A percentile compares a stretch with the other conserved stretches of the same genome.
Conservation (phyloP, 371 early-diverging fungal species). For the Massospora cicadina region DNA sequence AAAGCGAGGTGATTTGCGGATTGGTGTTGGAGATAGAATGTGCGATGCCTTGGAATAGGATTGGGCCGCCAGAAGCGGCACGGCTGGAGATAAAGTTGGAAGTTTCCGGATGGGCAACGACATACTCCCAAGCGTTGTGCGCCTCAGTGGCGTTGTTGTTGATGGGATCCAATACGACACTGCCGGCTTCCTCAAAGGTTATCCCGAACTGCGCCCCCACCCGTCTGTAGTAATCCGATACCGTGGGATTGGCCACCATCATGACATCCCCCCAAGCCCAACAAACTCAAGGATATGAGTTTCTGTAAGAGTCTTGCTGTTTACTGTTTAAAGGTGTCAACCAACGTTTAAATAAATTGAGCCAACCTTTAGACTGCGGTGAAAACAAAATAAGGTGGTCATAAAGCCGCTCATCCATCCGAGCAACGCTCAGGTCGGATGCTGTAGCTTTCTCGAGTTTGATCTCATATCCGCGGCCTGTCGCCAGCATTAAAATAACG, state of each 20-base stretch:
- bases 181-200: slow-evolving; percentile 49
- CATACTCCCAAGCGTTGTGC: slow-evolving; percentile 20
- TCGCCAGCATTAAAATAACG: slow-evolving; percentile 4
- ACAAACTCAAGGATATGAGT: slow-evolving; percentile 62
- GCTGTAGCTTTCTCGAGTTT: slow-evolving; percentile 26
- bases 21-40: slow-evolving; percentile 21
- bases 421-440: slow-evolving; percentile 20
- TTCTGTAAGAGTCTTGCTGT: slow-evolving; percentile 27
- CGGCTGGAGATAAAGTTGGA: slow-evolving; percentile 21
- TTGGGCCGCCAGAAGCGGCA: slow-evolving; percentile 22
- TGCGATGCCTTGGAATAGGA: slow-evolving; percentile 60
- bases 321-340: slow-evolving; percentile 13
- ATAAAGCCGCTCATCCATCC: slow-evolving; percentile 31
- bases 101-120: slow-evolving; percentile 19
- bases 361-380: slow-evolving; percentile 35
- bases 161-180: slow-evolving; percentile 50
- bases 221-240: slow-evolving; percentile 52
- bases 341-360: not conserved
- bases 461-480: slow-evolving; percentile 46
- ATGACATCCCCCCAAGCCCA: slow-evolving; percentile 81
- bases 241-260: slow-evolving; percentile 37
- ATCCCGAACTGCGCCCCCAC: slow-evolving; percentile 74
- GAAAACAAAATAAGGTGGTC: slow-evolving; percentile 57
- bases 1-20: slow-evolving; percentile 43
- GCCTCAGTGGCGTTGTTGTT: slow-evolving; percentile 21